Evolutionary conservation across 2,329 filamentous ascomycete genomes (phyloP).

Genomic region (Taxawa tesnikishii): DNA sequence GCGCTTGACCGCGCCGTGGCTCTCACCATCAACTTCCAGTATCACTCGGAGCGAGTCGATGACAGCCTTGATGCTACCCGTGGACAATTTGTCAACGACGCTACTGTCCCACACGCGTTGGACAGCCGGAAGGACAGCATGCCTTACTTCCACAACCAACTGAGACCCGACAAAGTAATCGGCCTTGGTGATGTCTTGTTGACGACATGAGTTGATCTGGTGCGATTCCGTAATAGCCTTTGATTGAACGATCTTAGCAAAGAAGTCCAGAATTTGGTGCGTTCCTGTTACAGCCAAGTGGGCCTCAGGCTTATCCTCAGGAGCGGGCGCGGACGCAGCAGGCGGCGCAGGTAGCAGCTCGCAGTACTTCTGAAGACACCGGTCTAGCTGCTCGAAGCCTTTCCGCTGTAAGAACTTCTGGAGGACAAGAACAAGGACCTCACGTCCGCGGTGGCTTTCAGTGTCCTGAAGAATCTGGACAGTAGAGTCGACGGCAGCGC

Average conservation of each 20-base stretch:
- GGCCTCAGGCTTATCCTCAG: conserved; percentile 10
- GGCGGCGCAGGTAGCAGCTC: conserved; percentile 13
- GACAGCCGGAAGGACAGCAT: conserved; percentile 64
- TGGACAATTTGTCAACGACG: conserved; percentile 69
- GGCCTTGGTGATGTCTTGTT: conserved; percentile 42
- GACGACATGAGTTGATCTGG: conserved; percentile 42
- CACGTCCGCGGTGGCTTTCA: conserved; percentile 33
- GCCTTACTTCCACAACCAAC: conserved; percentile 75
- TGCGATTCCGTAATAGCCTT: conserved; percentile 72
- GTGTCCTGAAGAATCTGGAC: conserved; percentile 67
- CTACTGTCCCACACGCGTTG: conserved; percentile 74
- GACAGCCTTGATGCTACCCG: conserved; percentile 62
- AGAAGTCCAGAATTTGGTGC: conserved; percentile 76
- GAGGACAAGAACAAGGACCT: conserved; percentile 58
- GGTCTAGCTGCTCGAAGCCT: conserved; percentile 62
- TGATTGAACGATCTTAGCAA: conserved; percentile 59
- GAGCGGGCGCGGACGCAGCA: conserved; percentile 12
- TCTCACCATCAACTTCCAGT: conserved; percentile 65
- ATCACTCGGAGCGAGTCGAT: conserved; percentile 75
- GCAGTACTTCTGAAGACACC: conserved; percentile 19
- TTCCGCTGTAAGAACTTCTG: conserved; percentile 74
- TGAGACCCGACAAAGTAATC: conserved; percentile 59
- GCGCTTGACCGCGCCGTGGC: conserved; percentile 48
- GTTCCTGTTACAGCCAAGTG: conserved; percentile 14
- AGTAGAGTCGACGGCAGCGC: conserved; percentile 65